phyloP scores from a whole-genome alignment of 208 protist genomes.

The Acanthamoeba divionensis region DNA sequence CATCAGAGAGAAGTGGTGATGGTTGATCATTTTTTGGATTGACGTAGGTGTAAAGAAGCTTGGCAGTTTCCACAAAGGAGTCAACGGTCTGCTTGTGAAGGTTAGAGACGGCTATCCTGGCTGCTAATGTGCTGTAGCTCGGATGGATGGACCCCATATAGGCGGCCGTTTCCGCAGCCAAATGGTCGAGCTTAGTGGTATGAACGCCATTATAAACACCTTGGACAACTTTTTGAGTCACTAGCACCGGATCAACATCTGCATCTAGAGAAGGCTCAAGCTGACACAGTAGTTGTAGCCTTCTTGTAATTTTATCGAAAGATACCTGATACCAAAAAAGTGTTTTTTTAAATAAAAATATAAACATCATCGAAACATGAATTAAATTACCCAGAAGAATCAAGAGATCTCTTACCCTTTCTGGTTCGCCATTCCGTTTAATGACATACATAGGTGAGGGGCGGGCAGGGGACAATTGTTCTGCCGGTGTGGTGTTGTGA shows the following conservation, averaged over 20 bases:
- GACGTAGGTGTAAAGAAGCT: constrained; percentile 89
- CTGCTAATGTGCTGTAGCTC: constrained; percentile 96
- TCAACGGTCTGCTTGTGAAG: constrained; percentile 95
- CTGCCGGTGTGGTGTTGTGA: neutral
- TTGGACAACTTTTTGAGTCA: constrained; percentile 84
- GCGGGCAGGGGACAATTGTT: neutral
- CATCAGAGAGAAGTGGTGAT: constrained; percentile 92
- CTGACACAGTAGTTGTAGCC: constrained; percentile 69
- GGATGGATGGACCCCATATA: constrained; percentile 91
- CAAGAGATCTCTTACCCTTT: neutral
- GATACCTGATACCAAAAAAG: constrained; percentile 69
- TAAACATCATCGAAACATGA: no score
- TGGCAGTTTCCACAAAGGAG: constrained; percentile 87
- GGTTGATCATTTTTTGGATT: constrained; percentile 79
- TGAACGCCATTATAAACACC: constrained; percentile 89
- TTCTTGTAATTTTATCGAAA: constrained; percentile 73
- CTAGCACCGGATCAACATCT: constrained; percentile 63
- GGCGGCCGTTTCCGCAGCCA: constrained; percentile 94
- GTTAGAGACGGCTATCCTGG: constrained; percentile 94
- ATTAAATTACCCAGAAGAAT: no score
- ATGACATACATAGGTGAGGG: constrained; percentile 50
- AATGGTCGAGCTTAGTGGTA: constrained; percentile 90
- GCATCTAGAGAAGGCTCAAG: constrained; percentile 63
- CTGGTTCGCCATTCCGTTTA: constrained; percentile 47
- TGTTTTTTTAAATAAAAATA: no score